Evolutionary conservation across 164 flowering plant species (phyloP).

Genomic region (Vitis amurensis): DNA sequence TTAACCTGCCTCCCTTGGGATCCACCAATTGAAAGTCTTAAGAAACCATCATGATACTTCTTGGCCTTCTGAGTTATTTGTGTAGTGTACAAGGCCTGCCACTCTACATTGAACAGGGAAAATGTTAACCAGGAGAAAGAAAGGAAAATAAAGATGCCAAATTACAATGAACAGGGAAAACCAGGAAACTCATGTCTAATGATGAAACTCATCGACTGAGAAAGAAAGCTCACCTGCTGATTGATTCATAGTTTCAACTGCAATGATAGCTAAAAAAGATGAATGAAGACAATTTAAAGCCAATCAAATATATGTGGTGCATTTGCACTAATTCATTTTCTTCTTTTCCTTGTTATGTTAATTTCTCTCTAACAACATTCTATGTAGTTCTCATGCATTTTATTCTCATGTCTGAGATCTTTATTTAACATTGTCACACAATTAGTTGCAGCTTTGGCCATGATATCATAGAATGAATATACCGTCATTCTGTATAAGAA

Average conservation of each 20-base stretch:
- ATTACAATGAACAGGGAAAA: background rate
- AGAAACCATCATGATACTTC: constrained; percentile 77
- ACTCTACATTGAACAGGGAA: constrained; percentile 37
- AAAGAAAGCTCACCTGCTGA: background rate
- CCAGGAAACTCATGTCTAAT: background rate
- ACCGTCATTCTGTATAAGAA: no score
- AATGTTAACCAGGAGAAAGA: background rate
- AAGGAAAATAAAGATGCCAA: background rate
- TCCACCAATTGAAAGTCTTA: constrained; percentile 42
- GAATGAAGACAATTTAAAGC: background rate
- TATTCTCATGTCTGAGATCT: background rate
- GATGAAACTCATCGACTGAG: background rate
- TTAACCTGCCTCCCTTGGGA: constrained; percentile 63
- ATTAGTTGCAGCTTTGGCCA: no score
- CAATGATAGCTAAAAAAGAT: background rate
- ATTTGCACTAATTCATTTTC: no score
- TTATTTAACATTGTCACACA: background rate
- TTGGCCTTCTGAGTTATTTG: constrained; percentile 74
- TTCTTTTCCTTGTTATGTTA: no score
- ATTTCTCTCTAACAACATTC: no score
- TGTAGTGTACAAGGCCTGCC: constrained; percentile 74
- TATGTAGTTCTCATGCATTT: background rate
- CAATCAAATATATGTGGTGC: background rate
- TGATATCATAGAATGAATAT: no score
- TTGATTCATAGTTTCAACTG: background rate